Conservation (phyloP, 1,284 basidiomycete genomes). For the Lentinula novae-zelandiae region DNA sequence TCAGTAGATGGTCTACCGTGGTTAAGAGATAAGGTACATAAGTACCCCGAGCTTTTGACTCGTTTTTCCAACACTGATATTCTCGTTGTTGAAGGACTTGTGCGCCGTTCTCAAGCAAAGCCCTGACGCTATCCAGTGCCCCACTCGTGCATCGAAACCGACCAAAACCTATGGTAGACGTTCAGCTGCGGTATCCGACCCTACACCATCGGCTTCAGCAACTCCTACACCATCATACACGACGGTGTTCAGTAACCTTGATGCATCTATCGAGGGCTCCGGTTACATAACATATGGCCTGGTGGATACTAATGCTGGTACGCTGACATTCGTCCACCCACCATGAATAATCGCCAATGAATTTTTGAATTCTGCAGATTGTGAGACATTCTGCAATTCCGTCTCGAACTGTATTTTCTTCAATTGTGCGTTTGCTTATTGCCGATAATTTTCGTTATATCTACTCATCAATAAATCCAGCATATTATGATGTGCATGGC, state of each 20-base stretch:
- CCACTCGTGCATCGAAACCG: background rate
- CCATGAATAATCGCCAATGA: too few relatives aligned
- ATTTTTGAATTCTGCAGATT: too few relatives aligned
- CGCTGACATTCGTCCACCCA: too few relatives aligned
- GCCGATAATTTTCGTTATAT: background rate
- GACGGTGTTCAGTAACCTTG: conserved; percentile 24
- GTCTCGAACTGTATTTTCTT: conserved; percentile 27
- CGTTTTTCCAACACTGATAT: background rate
- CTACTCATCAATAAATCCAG: conserved; percentile 12
- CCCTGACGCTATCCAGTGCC: conserved; percentile 21
- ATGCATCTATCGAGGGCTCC: conserved; percentile 25
- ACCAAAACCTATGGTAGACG: conserved; percentile 4
- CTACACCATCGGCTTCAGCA: conserved; percentile 12
- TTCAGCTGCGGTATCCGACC: background rate
- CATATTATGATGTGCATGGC: conserved; percentile 30
- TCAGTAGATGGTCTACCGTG: conserved; percentile 16
- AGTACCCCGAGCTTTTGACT: background rate
- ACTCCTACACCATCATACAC: conserved; percentile 23
- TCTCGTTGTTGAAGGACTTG: conserved; percentile 16
- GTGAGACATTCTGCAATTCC: conserved; percentile 29
- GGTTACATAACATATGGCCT: conserved; percentile 30
- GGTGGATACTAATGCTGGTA: conserved; percentile 29
- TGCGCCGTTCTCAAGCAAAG: conserved; percentile 24
- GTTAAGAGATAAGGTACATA: conserved; percentile 2
- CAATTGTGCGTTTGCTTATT: conserved; percentile 23